phyloP scores from a whole-genome alignment of 176 grass and related monocot genomes.

The Musa itinerans region DNA sequence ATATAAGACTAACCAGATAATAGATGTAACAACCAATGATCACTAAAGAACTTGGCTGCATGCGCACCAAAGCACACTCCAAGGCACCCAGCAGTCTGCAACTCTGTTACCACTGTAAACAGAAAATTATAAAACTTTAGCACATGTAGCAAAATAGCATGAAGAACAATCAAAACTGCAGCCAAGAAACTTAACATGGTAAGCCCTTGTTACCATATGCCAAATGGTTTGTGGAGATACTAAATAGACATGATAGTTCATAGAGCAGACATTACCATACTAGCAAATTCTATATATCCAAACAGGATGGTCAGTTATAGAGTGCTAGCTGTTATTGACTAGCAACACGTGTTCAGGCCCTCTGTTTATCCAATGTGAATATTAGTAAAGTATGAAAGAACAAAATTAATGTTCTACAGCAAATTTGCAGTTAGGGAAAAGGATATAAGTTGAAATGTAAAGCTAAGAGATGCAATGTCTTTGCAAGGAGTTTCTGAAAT shows the following conservation, averaged over 20 bases:
- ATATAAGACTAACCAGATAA: slow-evolving; percentile 17
- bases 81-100: slow-evolving; percentile 41
- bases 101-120: slow-evolving; percentile 45
- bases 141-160: not conserved
- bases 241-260: not conserved
- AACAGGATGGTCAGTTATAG: not conserved
- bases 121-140: not conserved
- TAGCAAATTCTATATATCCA: not conserved
- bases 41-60: slow-evolving; percentile 32
- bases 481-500: too few species aligned
- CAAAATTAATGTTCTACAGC: too few species aligned
- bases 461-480: too few species aligned
- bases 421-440: too few species aligned
- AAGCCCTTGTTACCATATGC: not conserved
- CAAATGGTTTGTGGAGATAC: not conserved
- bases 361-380: too few species aligned
- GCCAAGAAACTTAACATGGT: not conserved
- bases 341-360: too few species aligned
- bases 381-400: too few species aligned
- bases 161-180: not conserved
- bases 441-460: too few species aligned
- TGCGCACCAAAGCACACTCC: slow-evolving; percentile 43
- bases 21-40: slow-evolving; percentile 33
- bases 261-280: not conserved
- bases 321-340: too few species aligned